These are phyloP conservation scores for Eutypa lata DNA, from an alignment of 2,329 filamentous ascomycete species.

Conservation along the genomic window DNA sequence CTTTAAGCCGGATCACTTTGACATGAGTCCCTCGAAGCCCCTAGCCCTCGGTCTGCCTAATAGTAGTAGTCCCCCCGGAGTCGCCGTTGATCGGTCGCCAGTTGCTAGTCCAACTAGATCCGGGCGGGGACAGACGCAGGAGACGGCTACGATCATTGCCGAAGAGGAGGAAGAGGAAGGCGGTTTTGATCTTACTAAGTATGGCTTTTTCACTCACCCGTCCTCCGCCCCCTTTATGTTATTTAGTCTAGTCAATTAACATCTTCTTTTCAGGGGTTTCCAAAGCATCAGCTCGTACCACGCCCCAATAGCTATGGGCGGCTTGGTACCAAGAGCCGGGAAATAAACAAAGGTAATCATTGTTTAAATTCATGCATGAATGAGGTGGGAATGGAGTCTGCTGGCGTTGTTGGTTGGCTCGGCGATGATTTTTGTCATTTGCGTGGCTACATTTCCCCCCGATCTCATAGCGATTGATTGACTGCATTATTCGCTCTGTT, in stretches of 20 bases:
- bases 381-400: no score
- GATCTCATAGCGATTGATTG: no score
- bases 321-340: constrained; percentile 5
- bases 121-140: constrained; percentile 22
- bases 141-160: constrained; percentile 16
- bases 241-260: neutral
- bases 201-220: constrained; percentile 28
- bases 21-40: constrained; percentile 57
- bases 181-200: constrained; percentile 60
- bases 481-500: no score
- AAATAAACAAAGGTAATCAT: neutral
- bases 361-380: no score
- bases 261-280: constrained; percentile 51
- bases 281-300: constrained; percentile 64
- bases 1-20: constrained; percentile 49
- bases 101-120: constrained; percentile 49
- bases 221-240: no score
- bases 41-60: constrained; percentile 37
- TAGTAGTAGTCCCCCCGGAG: constrained; percentile 58
- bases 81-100: constrained; percentile 45
- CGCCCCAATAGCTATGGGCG: constrained; percentile 28
- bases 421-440: no score
- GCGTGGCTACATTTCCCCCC: no score
- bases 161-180: constrained; percentile 45
- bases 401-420: no score